Conservation (phyloP, 805 yeast species). For the Ogataea polymorpha region DNA sequence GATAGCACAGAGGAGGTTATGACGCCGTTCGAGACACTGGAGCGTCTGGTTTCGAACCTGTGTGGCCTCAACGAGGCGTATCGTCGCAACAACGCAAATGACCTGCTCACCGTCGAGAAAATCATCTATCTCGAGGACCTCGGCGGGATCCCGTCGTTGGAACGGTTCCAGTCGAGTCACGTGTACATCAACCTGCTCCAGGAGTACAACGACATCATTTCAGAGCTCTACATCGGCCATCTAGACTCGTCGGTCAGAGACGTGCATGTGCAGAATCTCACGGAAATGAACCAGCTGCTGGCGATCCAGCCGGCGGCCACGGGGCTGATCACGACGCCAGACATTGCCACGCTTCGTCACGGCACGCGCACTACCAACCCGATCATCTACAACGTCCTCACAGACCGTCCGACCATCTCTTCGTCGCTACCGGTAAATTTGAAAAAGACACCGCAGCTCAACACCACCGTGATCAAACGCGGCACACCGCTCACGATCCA, state of each 20-base stretch:
- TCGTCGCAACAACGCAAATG: conserved; percentile 20
- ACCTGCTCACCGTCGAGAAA: conserved; percentile 67
- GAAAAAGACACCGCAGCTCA: conserved; percentile 54
- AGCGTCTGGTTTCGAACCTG: conserved; percentile 37
- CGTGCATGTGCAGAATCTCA: conserved; percentile 62
- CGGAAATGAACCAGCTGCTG: conserved; percentile 60
- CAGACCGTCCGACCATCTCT: conserved; percentile 87
- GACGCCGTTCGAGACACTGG: conserved; percentile 40
- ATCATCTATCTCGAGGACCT: conserved; percentile 70
- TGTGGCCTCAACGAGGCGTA: conserved; percentile 21
- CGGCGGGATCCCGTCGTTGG: conserved; percentile 92
- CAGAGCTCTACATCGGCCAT: conserved; percentile 63
- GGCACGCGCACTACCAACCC: conserved; percentile 59
- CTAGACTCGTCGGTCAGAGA: conserved; percentile 43
- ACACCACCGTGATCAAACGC: conserved; percentile 75
- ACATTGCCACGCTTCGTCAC: conserved; percentile 53
- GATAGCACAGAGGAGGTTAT: conserved; percentile 31
- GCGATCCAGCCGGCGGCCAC: conserved; percentile 49
- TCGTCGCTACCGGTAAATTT: conserved; percentile 79
- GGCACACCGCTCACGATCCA: conserved; percentile 62
- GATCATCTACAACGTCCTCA: conserved; percentile 79
- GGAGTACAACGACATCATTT: conserved; percentile 63
- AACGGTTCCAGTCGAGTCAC: conserved; percentile 77
- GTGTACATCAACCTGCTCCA: conserved; percentile 83
- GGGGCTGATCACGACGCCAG: conserved; percentile 85